Base-by-base conservation (phyloP, 2,329 filamentous ascomycete species). In the Metarhizium guizhouense region DNA sequence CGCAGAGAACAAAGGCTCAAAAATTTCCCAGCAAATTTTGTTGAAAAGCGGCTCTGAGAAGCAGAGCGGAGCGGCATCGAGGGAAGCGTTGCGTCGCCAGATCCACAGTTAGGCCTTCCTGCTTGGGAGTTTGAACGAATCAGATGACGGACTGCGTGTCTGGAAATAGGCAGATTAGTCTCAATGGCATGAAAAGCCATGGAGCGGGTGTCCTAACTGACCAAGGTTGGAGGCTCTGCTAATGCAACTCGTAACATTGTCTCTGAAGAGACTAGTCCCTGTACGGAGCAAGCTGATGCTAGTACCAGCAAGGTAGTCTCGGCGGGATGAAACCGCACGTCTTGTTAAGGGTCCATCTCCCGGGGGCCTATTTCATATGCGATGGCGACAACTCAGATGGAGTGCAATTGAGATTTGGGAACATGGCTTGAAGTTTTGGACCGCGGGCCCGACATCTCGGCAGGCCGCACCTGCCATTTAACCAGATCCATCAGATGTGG, bases 61-160 rank as follows among this genome's bases (percentile, higher is more conserved):
- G 36, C 18, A 29, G 6, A 29, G 11, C 13, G 25, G 20, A 43
- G 36, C n/a, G 38, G 16, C 14, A 18, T 45, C 25, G 30, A 40
- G 20, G 16, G 16, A n/a, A 36, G 52, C 45, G 20, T 20, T 56
- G 50, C 54, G 34, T 52, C 14, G 32, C 29, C 34, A 18, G 56
- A 56, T 58, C 56, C 56, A 58, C 56, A 58, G 47, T 56, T 55
- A 51, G 54, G 56, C 54, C 48, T 47, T 52, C 34, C 20, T 57
- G 56, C 51, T 51, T 47, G 25, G 42, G 30, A 10, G 16, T 8
- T 8, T 29, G 40, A 47, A 48, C 48, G 45, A 45, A 45, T 47
- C 38, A 43, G 20, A 4, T 14, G 29, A 30, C n/a, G 18, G 25
- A 43, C 42, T 36, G 34, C 16, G 32, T 30, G 34, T 38, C 52